phyloP scores from a whole-genome alignment of 2,329 filamentous ascomycete genomes.

The Tympanopsis confertula region DNA sequence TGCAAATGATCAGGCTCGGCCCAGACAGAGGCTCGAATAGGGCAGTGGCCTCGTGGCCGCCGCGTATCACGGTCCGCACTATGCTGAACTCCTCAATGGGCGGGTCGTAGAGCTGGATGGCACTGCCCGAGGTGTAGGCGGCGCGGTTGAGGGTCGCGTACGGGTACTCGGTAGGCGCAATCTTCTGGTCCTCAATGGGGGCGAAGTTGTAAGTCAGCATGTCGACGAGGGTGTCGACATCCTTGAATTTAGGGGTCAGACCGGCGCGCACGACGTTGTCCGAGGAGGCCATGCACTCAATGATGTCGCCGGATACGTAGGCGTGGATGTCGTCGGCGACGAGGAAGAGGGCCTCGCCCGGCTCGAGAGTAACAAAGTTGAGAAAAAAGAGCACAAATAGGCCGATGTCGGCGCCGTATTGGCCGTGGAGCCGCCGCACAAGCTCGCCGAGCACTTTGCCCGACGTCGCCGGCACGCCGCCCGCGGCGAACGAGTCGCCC shows the following conservation, averaged over 20 bases:
- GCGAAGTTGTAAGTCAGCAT: slow-evolving; percentile 95
- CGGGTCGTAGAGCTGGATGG: slow-evolving; percentile 73
- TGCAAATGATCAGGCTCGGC: slow-evolving; percentile 88
- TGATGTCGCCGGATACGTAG: slow-evolving; percentile 84
- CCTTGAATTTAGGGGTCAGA: slow-evolving; percentile 97
- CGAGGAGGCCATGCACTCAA: slow-evolving; percentile 98
- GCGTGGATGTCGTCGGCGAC: slow-evolving; percentile 96
- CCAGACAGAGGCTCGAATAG: slow-evolving; percentile 80
- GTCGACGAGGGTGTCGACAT: slow-evolving; percentile 73
- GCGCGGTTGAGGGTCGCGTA: slow-evolving; percentile 72
- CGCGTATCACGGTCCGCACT: slow-evolving; percentile 65
- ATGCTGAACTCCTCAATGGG: slow-evolving; percentile 96
- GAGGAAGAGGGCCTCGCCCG: slow-evolving; percentile 91
- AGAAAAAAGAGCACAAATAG: slow-evolving; percentile 95
- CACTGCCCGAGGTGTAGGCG: slow-evolving; percentile 68
- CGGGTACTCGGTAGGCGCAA: slow-evolving; percentile 73
- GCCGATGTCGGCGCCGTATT: slow-evolving; percentile 88
- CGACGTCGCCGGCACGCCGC: slow-evolving; percentile 54
- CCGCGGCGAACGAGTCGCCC: slow-evolving; percentile 60
- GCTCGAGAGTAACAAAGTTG: slow-evolving; percentile 78
- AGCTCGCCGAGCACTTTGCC: slow-evolving; percentile 66
- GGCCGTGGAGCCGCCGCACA: slow-evolving; percentile 62
- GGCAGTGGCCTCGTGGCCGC: slow-evolving; percentile 58
- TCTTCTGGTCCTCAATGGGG: slow-evolving; percentile 89
- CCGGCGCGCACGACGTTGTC: slow-evolving; percentile 97